Conservation (phyloP, 768 basidiomycete genomes). For the Collybiopsis confluens region DNA sequence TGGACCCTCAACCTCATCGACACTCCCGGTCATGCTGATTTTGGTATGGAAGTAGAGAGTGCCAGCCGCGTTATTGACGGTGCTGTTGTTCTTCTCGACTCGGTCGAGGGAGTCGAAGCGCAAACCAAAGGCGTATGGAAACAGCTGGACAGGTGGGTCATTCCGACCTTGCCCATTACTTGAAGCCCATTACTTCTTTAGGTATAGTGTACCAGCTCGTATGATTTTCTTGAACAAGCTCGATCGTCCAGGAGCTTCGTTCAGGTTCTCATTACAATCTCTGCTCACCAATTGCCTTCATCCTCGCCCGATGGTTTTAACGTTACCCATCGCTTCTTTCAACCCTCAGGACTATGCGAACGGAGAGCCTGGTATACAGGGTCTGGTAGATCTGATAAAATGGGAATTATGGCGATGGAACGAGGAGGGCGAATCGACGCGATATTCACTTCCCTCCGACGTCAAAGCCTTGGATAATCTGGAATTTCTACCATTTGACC, state of each 20-base stretch:
- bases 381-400: conserved; percentile 76
- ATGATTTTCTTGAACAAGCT: conserved; percentile 86
- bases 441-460: conserved; percentile 48
- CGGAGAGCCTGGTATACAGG: conserved; percentile 82
- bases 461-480: conserved; percentile 36
- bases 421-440: conserved; percentile 38
- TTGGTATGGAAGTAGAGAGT: conserved; percentile 96
- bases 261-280: conserved; percentile 66
- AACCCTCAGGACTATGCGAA: conserved; percentile 56
- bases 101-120: conserved; percentile 88
- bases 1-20: conserved; percentile 88
- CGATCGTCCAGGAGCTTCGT: conserved; percentile 82
- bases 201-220: conserved; percentile 75
- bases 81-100: conserved; percentile 83
- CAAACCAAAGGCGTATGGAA: conserved; percentile 89
- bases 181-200: conserved; percentile 22
- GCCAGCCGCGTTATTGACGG: conserved; percentile 89
- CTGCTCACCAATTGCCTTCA: conserved; percentile 73
- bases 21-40: conserved; percentile 90
- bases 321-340: conserved; percentile 78
- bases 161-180: conserved; percentile 15
- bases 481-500: conserved; percentile 46
- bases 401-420: conserved; percentile 84
- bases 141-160: conserved; percentile 73
- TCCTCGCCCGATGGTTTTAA: conserved; percentile 62